These are phyloP conservation scores for Medicago lupulina DNA, from an alignment of 306 rosid species.

Conservation along the genomic window DNA sequence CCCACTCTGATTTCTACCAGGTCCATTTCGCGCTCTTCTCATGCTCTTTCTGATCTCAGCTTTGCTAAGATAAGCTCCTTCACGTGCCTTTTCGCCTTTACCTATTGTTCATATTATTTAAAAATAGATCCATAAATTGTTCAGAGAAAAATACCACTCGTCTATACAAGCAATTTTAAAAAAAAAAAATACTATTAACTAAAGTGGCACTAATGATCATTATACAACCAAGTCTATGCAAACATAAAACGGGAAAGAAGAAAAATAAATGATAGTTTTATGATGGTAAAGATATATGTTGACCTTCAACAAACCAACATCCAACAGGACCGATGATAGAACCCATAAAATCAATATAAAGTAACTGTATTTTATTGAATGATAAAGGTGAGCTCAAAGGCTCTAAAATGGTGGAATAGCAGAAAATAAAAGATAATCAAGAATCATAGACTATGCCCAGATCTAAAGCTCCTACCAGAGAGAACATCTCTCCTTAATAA, in stretches of 20 bases:
- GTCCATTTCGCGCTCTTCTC: conserved; percentile 74
- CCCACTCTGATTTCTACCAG: conserved; percentile 78
- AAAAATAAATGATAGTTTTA: not conserved
- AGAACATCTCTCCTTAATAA: too few relatives aligned
- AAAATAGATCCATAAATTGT: conserved; percentile 23
- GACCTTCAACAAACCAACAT: conserved; percentile 26
- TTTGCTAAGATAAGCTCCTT: conserved; percentile 65
- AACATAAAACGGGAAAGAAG: not conserved
- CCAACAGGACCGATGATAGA: not conserved
- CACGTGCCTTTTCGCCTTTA: conserved; percentile 55
- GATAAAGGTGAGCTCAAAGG: too few relatives aligned
- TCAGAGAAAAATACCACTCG: conserved; percentile 37
- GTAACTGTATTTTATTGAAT: too few relatives aligned
- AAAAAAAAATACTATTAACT: not conserved
- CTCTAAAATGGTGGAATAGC: too few relatives aligned
- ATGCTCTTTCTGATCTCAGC: conserved; percentile 74
- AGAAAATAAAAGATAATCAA: too few relatives aligned
- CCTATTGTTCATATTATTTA: conserved; percentile 52
- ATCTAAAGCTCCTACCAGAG: too few relatives aligned
- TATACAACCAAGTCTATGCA: not conserved
- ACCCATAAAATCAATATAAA: too few relatives aligned
- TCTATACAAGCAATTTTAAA: not conserved
- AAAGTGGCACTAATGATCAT: not conserved
- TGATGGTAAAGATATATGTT: conserved; percentile 23
- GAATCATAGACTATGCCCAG: too few relatives aligned